These are phyloP conservation scores for Coelastrella sp. DNA, from an alignment of 139 green algal species.

Conservation along the genomic window DNA sequence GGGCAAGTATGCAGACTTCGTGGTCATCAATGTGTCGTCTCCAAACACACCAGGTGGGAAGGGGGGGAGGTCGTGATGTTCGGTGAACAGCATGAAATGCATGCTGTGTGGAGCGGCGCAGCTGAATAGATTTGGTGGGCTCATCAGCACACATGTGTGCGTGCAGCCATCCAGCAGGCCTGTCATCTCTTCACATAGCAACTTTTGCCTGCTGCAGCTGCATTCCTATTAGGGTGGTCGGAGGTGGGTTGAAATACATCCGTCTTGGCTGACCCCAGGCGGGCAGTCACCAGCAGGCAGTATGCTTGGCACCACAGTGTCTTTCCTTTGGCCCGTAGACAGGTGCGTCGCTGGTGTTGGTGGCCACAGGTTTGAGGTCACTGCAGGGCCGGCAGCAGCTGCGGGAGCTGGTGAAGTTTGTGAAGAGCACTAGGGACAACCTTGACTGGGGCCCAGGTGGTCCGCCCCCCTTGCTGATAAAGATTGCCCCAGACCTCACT, in stretches of 20 bases:
- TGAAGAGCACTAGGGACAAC: constrained; percentile 77
- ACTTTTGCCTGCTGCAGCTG: too few relatives aligned
- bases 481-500: constrained; percentile 95
- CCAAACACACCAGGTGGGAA: constrained; percentile 97
- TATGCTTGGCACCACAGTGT: neutral
- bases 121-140: too few relatives aligned
- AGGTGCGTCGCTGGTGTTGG: neutral
- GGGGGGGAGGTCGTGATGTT: neutral
- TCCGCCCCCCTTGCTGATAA: constrained; percentile 90
- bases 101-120: too few relatives aligned
- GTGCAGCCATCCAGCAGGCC: too few relatives aligned
- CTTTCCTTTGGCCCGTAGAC: too few relatives aligned
- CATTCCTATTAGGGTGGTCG: too few relatives aligned
- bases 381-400: constrained; percentile 90
- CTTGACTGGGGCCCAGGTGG: constrained; percentile 71
- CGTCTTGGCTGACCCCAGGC: too few relatives aligned
- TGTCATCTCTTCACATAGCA: too few relatives aligned
- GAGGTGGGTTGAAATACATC: too few relatives aligned
- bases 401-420: constrained; percentile 67
- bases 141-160: too few relatives aligned
- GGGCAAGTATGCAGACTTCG: constrained; percentile 86
- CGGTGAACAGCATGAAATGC: neutral
- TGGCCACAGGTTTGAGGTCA: constrained; percentile 74
- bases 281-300: neutral
- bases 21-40: constrained; percentile 98